Conservation (phyloP, 345 rosid genomes). For the Litchi chinensis region DNA sequence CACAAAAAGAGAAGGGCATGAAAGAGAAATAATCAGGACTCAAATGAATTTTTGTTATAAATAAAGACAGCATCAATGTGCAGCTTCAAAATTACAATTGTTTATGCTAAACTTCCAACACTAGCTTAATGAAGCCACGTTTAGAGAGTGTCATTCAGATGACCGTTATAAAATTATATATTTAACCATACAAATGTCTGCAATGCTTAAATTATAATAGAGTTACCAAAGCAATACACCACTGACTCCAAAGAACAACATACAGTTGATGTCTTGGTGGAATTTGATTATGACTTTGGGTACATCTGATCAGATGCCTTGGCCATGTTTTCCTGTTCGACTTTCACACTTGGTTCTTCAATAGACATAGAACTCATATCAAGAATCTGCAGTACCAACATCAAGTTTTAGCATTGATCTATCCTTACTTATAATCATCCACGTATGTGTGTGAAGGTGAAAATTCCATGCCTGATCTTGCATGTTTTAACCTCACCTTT, state of each 20-base stretch:
- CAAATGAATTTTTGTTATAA: too few relatives aligned
- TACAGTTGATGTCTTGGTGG: not conserved
- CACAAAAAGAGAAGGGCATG: not conserved
- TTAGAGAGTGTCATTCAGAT: not conserved
- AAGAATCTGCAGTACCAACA: constrained; percentile 43
- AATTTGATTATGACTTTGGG: constrained; percentile 41
- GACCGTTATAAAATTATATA: not conserved
- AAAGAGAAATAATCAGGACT: not conserved
- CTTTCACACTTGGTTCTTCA: constrained; percentile 65
- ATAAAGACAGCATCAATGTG: not conserved
- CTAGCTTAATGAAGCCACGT: not conserved
- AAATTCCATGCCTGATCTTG: not conserved
- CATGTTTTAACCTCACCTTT: constrained; percentile 45
- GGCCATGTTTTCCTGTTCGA: constrained; percentile 61
- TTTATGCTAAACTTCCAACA: not conserved
- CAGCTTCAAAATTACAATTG: not conserved
- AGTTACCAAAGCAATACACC: not conserved
- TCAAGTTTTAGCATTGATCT: not conserved
- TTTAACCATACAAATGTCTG: not conserved
- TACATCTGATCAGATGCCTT: constrained; percentile 56
- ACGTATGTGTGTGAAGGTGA: not conserved
- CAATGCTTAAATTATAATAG: not conserved
- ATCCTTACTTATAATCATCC: not conserved
- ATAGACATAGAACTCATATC: constrained; percentile 55
- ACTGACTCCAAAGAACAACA: not conserved